Conservation (phyloP, 768 basidiomycete species). For the Calocera cornea region DNA sequence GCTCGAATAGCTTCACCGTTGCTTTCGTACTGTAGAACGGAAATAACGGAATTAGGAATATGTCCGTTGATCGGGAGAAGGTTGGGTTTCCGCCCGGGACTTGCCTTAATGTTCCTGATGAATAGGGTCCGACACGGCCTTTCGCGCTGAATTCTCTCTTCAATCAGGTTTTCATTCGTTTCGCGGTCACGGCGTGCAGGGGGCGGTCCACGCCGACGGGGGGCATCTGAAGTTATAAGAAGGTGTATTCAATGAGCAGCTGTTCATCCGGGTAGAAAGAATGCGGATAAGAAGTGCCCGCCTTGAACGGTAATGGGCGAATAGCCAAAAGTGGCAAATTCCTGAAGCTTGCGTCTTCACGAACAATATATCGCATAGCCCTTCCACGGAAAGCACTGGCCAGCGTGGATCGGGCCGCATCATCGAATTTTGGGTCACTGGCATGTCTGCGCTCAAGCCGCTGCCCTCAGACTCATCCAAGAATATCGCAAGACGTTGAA, state of each 20-base stretch:
- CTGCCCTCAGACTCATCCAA: background rate
- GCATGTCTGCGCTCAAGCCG: background rate
- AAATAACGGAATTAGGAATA: background rate
- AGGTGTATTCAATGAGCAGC: background rate
- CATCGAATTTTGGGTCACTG: no score
- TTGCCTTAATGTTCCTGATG: constrained; percentile 95
- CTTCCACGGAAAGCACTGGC: no score
- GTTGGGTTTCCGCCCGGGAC: constrained; percentile 23
- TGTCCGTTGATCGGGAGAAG: background rate
- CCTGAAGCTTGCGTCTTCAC: background rate
- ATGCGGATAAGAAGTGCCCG: background rate
- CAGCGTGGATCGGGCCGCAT: no score
- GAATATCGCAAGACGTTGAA: background rate
- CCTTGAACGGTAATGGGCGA: background rate
- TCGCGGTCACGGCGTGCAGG: constrained; percentile 56
- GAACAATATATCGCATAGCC: no score
- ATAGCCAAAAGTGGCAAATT: no score
- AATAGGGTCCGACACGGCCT: constrained; percentile 91
- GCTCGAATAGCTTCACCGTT: constrained; percentile 70
- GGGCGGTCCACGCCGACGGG: background rate
- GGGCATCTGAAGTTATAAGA: background rate
- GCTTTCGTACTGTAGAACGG: constrained; percentile 62
- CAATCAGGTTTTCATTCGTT: constrained; percentile 80
- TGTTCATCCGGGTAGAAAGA: background rate
- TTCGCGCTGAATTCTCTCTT: constrained; percentile 87